Evolutionary conservation across 1,284 basidiomycete species (phyloP).

Genomic region (Naganishia cerealis): DNA sequence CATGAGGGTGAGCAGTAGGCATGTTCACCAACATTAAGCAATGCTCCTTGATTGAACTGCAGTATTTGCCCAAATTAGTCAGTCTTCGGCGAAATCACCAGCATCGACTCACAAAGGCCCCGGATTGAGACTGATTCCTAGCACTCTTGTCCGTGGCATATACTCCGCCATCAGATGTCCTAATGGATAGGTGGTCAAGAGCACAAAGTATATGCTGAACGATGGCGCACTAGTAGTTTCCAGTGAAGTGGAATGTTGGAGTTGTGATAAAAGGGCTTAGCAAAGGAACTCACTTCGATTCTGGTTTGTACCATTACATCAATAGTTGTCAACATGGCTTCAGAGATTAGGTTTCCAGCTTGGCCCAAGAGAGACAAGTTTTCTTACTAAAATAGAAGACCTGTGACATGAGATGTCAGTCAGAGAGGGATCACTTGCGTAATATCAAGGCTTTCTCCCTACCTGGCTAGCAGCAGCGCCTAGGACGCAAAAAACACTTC

Average conservation of each 20-base stretch:
- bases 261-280: not conserved
- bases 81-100: not conserved
- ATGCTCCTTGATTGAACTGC: conserved; percentile 33
- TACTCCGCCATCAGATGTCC: conserved; percentile 53
- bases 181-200: conserved; percentile 57
- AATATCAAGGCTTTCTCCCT: not conserved
- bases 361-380: not conserved
- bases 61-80: not conserved
- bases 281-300: conserved; percentile 26
- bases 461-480: conserved; percentile 55
- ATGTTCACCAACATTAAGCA: conserved; percentile 31
- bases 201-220: conserved; percentile 61
- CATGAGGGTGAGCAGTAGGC: not conserved
- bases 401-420: conserved; percentile 3
- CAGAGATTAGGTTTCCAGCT: not conserved
- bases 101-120: conserved; percentile 58
- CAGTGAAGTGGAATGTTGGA: not conserved
- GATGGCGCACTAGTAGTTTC: conserved; percentile 51
- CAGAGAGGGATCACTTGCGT: not conserved
- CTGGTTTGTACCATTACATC: not conserved
- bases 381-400: conserved; percentile 56
- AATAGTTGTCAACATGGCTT: not conserved
- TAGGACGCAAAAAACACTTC: conserved; percentile 58
- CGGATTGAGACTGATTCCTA: conserved; percentile 56
- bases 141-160: conserved; percentile 46